Base-by-base conservation (phyloP, 768 basidiomycete species). In the Serendipita vermifera region DNA sequence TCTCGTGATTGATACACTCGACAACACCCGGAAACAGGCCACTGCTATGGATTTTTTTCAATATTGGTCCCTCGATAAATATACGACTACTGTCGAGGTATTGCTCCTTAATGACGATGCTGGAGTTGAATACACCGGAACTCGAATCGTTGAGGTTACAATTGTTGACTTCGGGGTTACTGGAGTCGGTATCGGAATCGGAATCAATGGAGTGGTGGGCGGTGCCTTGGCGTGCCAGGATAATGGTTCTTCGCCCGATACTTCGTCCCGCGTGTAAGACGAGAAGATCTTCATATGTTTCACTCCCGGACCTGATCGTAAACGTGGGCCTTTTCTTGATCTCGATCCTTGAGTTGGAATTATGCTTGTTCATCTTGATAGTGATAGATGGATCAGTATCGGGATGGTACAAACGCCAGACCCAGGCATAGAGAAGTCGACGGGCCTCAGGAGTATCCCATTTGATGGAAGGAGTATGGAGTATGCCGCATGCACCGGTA, bases 61-160 rank as follows among this genome's bases (percentile, higher is more conserved):
- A 26, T 11, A 43, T 15, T 11, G 14, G 1, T 26, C 41, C 41
- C 26, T 43, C 41, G 22, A n/a, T 13, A 26, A 43, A 43, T n/a
- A 13, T 13, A 11, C 41, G 41, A 15, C 20, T 24, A 1, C 26
- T 26, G 13, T 43, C 41, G 14, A 43, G 14, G 41, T 43, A 43
- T 43, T 43, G 41, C 41, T 43, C 41, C 41, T 43, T 43, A 24
- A 43, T 43, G 14, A 43, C 41, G 14, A 24, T 43, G 15, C 15
- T 11, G 26, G 41, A 43, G 15, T n/a, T 13, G n/a, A n/a, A n/a
- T n/a, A n/a, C n/a, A n/a, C n/a, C n/a, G n/a, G n/a, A n/a, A n/a
- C n/a, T n/a, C n/a, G n/a, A n/a, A n/a, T n/a, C n/a, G n/a, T n/a
- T n/a, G n/a, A n/a, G n/a, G n/a, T n/a, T n/a, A n/a, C n/a, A n/a